Evolutionary conservation across 192 early-diverging fungal genomes (phyloP), one percentile per base, ranked within the genome.

Genomic region (Linnemannia elongata): DNA sequence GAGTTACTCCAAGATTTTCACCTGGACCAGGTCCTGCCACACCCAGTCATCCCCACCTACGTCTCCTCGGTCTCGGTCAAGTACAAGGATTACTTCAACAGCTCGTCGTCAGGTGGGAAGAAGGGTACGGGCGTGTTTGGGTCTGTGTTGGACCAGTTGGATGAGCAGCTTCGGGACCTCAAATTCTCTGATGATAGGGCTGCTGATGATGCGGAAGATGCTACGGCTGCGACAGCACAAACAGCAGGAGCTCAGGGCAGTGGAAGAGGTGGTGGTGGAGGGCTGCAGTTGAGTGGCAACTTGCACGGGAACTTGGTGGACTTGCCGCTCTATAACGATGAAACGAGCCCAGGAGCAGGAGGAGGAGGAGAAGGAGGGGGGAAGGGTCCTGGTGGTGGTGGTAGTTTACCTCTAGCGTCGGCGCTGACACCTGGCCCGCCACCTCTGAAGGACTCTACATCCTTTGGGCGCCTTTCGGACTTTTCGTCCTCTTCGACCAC

Each of bases 61-160:
- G 89, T 88, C 35, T 89, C 89, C 24, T 38, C 90, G 30, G 87
- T 92, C 36, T 89, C 88, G 4, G 89, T 92, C 42, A 92, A 92
- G 69, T 92, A 91, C 76, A 92, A 92, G 71, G 90, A 92, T 75
- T 85, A 82, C 57, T 73, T 22, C 39, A 73, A 30, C 74, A 86
- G 35, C 88, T 75, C 42, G 42, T 41, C 42, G 27, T 75, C 75
- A 39, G 52, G 55, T 63, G 76, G 81, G 9, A 79, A 82, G 36
- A 69, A 36, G 12, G 55, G 63, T 35, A 45, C 42, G 41, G 73
- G 74, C 1, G 15, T 78, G 18, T 68, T 78, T n/a, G 39, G 44
- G 49, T 57, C 75, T 4, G 77, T 79, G 44, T 75, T 79, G 35
- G 47, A 72, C 55, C 72, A 55, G 52, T 35, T 78, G 18, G 86